Evolutionary conservation across 2,329 filamentous ascomycete genomes (phyloP), one percentile per base, ranked within the genome.

Genomic region (Xylariomycetidae sp.): DNA sequence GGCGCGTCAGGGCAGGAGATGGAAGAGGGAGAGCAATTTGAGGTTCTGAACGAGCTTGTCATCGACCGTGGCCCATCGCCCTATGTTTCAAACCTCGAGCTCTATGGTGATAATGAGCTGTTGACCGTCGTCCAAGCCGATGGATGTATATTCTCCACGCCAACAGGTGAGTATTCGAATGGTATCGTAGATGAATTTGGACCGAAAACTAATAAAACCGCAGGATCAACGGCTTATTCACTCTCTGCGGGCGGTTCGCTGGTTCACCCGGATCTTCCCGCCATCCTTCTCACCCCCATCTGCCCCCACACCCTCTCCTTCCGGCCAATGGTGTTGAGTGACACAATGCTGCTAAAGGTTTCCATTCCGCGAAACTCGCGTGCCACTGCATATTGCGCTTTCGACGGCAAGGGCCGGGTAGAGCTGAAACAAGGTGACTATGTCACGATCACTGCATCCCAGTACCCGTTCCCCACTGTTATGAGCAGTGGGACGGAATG

Each of bases 261-360:
- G 28, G 90, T 97, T 37, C 90, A 97, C 58, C 92, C 92, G 0
- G 90, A 95, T 56, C 95, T 98, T 40, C 92, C 92, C 11, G 92
- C 89, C 49, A 96, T 98, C 50, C 80, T 97, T 26, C 77, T 98
- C 34, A 98, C 92, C 0, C 92, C 92, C 14, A 97, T 98, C 61
- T 98, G 92, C 63, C 92, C 92, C 7, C 92, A 98, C 57, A 97
- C 90, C 0, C 73, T 98, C 12, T 95, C 88, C 11, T 98, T 98
- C 77, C 80, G 92, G 8, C 92, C 92, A 20, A 97, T 98, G 92
- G 85, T 98, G 6, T 78, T 98, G 30, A 94, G 88, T 30, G 92
- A 98, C 64, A 92, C 86, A 36, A 87, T 96, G 72, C 81, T 89
- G 12, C 77, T 98, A 40, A 87, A 89, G 31, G 86, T 98, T 33